These are phyloP conservation scores for Pleurotus giganteus DNA, from an alignment of 768 basidiomycete genomes.

Conservation along the genomic window DNA sequence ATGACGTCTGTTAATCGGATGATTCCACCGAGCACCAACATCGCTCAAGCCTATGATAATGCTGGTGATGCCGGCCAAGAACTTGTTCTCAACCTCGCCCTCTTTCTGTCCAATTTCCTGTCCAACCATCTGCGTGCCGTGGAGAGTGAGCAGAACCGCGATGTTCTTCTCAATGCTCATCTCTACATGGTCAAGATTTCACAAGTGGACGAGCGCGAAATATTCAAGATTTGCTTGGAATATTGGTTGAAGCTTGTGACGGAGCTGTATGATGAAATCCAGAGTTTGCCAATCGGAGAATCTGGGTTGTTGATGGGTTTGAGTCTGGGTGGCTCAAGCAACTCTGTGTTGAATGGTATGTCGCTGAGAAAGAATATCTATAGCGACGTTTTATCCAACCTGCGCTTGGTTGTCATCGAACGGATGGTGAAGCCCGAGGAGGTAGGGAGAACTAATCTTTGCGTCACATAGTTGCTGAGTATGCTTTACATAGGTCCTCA, in stretches of 20 bases:
- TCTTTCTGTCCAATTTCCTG: slow-evolving; percentile 98
- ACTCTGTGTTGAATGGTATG: slow-evolving; percentile 72
- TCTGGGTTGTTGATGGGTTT: slow-evolving; percentile 86
- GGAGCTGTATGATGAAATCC: slow-evolving; percentile 96
- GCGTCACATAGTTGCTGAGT: slow-evolving; percentile 10
- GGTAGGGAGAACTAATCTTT: slow-evolving; percentile 42
- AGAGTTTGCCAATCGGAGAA: slow-evolving; percentile 85
- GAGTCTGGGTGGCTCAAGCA: slow-evolving; percentile 69
- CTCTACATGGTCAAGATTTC: slow-evolving; percentile 98
- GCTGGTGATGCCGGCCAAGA: slow-evolving; percentile 94
- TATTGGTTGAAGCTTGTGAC: slow-evolving; percentile 97
- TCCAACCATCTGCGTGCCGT: slow-evolving; percentile 92
- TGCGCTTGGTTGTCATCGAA: slow-evolving; percentile 95
- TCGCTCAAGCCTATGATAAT: slow-evolving; percentile 86
- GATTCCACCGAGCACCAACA: slow-evolving; percentile 94
- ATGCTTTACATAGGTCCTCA: slow-evolving; percentile 68
- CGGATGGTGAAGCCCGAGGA: slow-evolving; percentile 99
- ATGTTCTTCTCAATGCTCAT: slow-evolving; percentile 94
- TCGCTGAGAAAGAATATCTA: slow-evolving; percentile 92
- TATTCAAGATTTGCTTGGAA: slow-evolving; percentile 99
- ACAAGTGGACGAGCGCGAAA: slow-evolving; percentile 96
- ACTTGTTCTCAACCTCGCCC: slow-evolving; percentile 92
- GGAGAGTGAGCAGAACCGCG: slow-evolving; percentile 86
- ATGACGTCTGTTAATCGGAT: slow-evolving; percentile 97
- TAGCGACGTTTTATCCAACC: slow-evolving; percentile 89